Base-by-base conservation (phyloP, 345 rosid species). In the Syzygium jambos region DNA sequence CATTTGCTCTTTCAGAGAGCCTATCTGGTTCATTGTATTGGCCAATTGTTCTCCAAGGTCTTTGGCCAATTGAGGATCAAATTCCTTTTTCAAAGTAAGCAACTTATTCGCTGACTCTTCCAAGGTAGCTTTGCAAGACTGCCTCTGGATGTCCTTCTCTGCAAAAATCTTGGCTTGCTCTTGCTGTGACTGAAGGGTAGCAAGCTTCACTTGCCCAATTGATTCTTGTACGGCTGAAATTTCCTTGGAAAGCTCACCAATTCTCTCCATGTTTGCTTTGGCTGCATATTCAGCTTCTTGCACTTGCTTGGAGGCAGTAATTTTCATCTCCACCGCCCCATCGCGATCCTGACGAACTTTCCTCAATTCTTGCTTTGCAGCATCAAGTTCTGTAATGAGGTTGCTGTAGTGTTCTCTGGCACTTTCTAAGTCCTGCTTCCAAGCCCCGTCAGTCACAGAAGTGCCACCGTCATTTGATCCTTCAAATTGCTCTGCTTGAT, bases 171-270 rank as follows among this genome's bases (percentile, higher is more conserved):
- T 93, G 38, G 93, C 92, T 51, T 94, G 97, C 90, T 94, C 96
- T 91, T 95, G 95, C 21, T 91, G 94, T 0, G 94, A 89, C 91
- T 96, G 92, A 78, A 97, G 88, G 86, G 94, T 91, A 22, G 95
- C 97, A 89, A 93, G 93, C 93, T 94, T 97, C n/a, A 93, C 96
- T 91, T 96, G 95, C 59, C 94, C 96, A 73, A 96, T 94, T 9
- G 98, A 92, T 89, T 95, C 98, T 89, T 96, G 96, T 41, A 95
- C 88, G 49, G 91, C 89, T 52, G 95, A 90, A n/a, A 97, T 96
- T 87, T 96, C 99, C 90, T 88, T 94, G 6, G 95, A 94, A 55
- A 97, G 94, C 87, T 95, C 94, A 57, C 93, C 90, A 52, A 93
- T 95, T 91, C 92, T 96, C 92, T 94, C 98, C 88, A 93, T 88